These are phyloP conservation scores for Incumbomyces lentus DNA, from an alignment of 2,329 filamentous ascomycete genomes.

Conservation along the genomic window DNA sequence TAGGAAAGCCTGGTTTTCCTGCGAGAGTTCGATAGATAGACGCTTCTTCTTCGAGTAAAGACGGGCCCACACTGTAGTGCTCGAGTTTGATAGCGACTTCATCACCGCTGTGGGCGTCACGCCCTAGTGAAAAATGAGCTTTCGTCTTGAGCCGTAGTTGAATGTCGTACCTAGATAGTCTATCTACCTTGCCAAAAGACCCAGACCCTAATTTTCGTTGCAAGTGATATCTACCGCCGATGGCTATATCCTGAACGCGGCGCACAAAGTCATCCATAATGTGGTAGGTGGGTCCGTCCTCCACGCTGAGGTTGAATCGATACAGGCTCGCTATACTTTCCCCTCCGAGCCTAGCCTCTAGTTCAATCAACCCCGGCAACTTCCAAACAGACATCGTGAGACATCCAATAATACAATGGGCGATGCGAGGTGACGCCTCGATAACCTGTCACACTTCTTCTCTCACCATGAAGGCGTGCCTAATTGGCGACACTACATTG, in stretches of 20 bases:
- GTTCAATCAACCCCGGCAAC: not conserved
- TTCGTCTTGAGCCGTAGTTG: not conserved
- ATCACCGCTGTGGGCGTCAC: conserved; percentile 14
- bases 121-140: conserved; percentile 4
- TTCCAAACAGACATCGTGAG: too few relatives aligned
- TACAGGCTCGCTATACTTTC: too few relatives aligned
- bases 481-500: not conserved
- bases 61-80: conserved; percentile 12
- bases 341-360: too few relatives aligned
- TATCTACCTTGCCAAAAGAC: not conserved
- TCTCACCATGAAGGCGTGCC: conserved; percentile 6
- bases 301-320: conserved; percentile 10
- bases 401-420: not conserved
- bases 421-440: not conserved
- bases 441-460: not conserved
- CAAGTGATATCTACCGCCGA: conserved; percentile 4
- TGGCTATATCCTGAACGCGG: not conserved
- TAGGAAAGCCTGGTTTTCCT: conserved; percentile 15
- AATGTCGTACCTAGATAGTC: too few relatives aligned
- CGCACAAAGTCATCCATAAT: not conserved
- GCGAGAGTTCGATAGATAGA: conserved; percentile 12
- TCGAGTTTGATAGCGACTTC: conserved; percentile 22
- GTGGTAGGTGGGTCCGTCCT: conserved; percentile 6
- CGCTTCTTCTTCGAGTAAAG: conserved; percentile 15
- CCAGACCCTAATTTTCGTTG: not conserved